Evolutionary conservation across 176 grass and related monocot species (phyloP), one percentile per base, ranked within the genome.

Genomic region (Themeda triandra): DNA sequence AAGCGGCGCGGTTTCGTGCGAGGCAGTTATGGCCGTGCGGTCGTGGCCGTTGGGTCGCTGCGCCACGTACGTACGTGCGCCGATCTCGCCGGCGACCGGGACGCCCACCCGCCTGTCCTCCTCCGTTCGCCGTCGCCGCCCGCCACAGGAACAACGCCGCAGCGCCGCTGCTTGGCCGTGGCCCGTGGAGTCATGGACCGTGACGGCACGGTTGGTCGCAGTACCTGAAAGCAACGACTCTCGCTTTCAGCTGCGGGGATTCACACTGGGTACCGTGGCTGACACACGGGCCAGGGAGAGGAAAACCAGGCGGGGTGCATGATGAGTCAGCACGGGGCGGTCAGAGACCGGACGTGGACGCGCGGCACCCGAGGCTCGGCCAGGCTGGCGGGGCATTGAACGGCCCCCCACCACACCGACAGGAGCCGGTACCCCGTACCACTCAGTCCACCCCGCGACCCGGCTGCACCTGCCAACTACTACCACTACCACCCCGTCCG

Each of bases 361-460:
- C 77, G 48, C 79, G 69, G 62, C 8, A 11, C 24, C 51, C 82
- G 70, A 81, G 70, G 83, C n/a, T 25, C 48, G 23, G 82, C 82
- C 88, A 90, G 88, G 44, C 83, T 90, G 79, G 83, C 65, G 28
- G 8, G 18, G 36, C 24, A 69, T 42, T 30, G 49, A 75, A 35
- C 71, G 88, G 88, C 73, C 65, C 88, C 83, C 78, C 66, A 80
- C 5, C 66, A 56, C 73, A 79, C 84, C 83, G 79, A 90, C 84
- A 78, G 65, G 28, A 77, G 75, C 81, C 72, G 79, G 71, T 81
- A 66, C 75, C 13, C 21, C 54, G 53, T 12, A 42, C 48, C 48
- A 19, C 14, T 18, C 46, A 14, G 13, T 6, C 37, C 69, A 4
- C 1, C 23, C 8, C 11, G 19, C n/a, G 19, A 12, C 14, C 36